Conservation (phyloP, 2,329 filamentous ascomycete genomes). For the Aspergillus pseudoviridinutans region DNA sequence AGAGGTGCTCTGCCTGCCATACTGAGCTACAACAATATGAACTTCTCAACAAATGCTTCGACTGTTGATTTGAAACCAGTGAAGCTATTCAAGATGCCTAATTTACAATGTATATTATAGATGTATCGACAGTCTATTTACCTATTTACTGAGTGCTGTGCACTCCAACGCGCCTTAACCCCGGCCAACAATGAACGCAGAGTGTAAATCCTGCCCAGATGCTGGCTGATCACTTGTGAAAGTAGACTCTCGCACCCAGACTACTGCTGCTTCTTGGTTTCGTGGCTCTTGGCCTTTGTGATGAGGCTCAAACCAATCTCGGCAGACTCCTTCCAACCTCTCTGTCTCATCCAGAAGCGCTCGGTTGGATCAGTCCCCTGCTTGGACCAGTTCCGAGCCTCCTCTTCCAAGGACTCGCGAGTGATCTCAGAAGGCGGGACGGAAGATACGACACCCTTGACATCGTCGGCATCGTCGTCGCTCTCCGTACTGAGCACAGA, state of each 20-base stretch:
- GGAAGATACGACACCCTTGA: conserved; percentile 3
- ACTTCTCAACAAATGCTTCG: too few relatives aligned
- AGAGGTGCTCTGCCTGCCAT: too few relatives aligned
- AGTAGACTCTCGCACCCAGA: neutral
- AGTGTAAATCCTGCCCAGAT: too few relatives aligned
- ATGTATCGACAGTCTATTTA: too few relatives aligned
- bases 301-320: conserved; percentile 41
- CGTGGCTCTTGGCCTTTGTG: conserved; percentile 19
- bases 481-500: conserved; percentile 20
- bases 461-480: conserved; percentile 19
- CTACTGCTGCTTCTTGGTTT: conserved; percentile 35
- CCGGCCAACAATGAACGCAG: too few relatives aligned
- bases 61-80: too few relatives aligned
- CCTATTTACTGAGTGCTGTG: too few relatives aligned
- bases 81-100: too few relatives aligned
- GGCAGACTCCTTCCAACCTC: conserved; percentile 41
- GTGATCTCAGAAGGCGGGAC: conserved; percentile 28
- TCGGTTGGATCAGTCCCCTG: conserved; percentile 31
- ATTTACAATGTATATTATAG: too few relatives aligned
- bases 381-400: conserved; percentile 34
- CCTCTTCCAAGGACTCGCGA: conserved; percentile 39
- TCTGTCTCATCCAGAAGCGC: conserved; percentile 44
- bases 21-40: too few relatives aligned
- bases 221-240: too few relatives aligned
- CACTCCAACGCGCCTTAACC: too few relatives aligned